Evolutionary conservation across 805 yeast species (phyloP).

Genomic region (Ogataea henricii): DNA sequence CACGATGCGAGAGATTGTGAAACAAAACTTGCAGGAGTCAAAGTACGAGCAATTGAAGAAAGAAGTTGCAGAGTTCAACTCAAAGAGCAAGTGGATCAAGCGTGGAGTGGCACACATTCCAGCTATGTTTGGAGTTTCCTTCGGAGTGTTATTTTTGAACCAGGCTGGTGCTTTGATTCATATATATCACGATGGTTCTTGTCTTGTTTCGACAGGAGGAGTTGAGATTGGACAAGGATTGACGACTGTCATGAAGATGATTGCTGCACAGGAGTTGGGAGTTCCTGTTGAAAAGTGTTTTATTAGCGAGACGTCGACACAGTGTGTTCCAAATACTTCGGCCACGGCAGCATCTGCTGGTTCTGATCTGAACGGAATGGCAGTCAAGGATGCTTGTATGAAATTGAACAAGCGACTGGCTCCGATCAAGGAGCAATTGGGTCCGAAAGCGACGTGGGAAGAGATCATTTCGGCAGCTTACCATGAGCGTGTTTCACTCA

Average conservation of each 20-base stretch:
- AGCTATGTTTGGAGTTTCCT: conserved; percentile 48
- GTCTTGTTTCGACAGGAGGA: conserved; percentile 49
- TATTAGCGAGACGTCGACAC: conserved; percentile 49
- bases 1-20: conserved; percentile 39
- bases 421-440: conserved; percentile 40
- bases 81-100: conserved; percentile 44
- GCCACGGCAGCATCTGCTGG: conserved; percentile 54
- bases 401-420: conserved; percentile 42
- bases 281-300: conserved; percentile 44
- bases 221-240: conserved; percentile 54
- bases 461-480: conserved; percentile 44
- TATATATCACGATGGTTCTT: conserved; percentile 49
- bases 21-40: conserved; percentile 38
- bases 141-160: conserved; percentile 46
- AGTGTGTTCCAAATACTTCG: conserved; percentile 48
- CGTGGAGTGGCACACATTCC: conserved; percentile 50
- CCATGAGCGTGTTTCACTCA: conserved; percentile 45
- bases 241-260: conserved; percentile 50
- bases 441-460: conserved; percentile 41
- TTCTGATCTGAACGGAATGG: conserved; percentile 51
- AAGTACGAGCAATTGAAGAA: conserved; percentile 36
- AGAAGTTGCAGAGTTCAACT: conserved; percentile 44
- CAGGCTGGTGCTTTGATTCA: conserved; percentile 52
- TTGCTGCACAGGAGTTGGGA: conserved; percentile 45
- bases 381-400: conserved; percentile 49